These are phyloP conservation scores for Cryptococcus hybrid DNA, from an alignment of 1,284 basidiomycete species.

Conservation along the genomic window DNA sequence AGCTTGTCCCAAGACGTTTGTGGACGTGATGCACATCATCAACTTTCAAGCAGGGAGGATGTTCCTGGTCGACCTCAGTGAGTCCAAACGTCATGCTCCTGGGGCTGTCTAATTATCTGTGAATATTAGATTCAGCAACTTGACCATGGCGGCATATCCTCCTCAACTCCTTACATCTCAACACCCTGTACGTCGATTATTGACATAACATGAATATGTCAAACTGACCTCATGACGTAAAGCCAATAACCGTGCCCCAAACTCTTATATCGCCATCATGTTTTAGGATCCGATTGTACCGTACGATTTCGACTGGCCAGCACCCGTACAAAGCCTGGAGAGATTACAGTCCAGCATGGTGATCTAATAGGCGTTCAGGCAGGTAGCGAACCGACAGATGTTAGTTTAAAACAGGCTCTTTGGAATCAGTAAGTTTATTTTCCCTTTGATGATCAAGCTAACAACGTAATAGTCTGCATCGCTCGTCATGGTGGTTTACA, in stretches of 20 bases:
- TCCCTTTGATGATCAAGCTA: background rate
- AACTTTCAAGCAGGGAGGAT: conserved; percentile 35
- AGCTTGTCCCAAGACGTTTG: conserved; percentile 10
- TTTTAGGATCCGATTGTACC: conserved; percentile 29
- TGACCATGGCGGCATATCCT: conserved; percentile 32
- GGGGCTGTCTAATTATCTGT: background rate
- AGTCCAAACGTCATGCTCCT: conserved; percentile 1
- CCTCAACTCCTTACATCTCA: conserved; percentile 14
- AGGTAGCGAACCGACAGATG: conserved; percentile 27
- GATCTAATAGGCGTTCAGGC: conserved; percentile 34
- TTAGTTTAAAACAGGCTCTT: conserved; percentile 31
- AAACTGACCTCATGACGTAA: background rate
- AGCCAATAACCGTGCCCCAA: background rate
- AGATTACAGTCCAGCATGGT: conserved; percentile 37
- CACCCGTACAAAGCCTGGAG: conserved; percentile 13
- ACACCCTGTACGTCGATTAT: conserved; percentile 21
- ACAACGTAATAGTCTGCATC: conserved; percentile 10
- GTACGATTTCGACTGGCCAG: conserved; percentile 13
- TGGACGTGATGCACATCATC: conserved; percentile 28
- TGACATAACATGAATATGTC: background rate
- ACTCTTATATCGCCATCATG: conserved; percentile 18
- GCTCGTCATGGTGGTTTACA: conserved; percentile 14
- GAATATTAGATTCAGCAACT: conserved; percentile 31
- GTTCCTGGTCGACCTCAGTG: conserved; percentile 32
- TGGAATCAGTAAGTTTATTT: conserved; percentile 28